Base-by-base conservation (phyloP, 2,329 filamentous ascomycete species). In the Alternaria panax region DNA sequence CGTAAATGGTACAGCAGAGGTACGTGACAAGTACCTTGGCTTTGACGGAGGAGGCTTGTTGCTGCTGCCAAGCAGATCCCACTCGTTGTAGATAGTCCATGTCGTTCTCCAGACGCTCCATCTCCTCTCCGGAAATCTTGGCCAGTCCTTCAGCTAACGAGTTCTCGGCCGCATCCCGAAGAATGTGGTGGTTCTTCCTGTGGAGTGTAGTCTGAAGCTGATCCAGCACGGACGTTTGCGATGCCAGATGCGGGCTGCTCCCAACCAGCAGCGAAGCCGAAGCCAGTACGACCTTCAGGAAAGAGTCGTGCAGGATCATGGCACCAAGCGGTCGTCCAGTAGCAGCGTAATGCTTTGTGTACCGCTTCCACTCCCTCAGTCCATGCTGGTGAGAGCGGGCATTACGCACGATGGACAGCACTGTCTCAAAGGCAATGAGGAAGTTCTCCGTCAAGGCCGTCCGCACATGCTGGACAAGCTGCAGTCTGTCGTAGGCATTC, bases 361-460 rank as follows among this genome's bases (percentile, higher is more conserved):
- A 92, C 64, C 90, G 88, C 79, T 91, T 96, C 95, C 95, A 99
- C 66, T 97, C 91, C 71, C 88, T 90, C 20, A 92, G 82, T 27
- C 86, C 81, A 47, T 85, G 84, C 63, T 91, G 88, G 24, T 87
- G 81, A 27, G 85, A 85, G 65, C 87, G 88, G 2, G 90, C 86
- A 78, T 96, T 96, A 55, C 94, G 90, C 64, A 98, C 91, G 8
- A 92, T 93, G 8, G 94, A 97, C 58, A 97, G 90, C 8, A 93
- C 91, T 0, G 92, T 92, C 79, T 98, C 95, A 36, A 98, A 87
- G 2, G 91, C 89, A 12, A 96, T 87, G 65, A 97, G 84, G 74
- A 96, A 97, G 7, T 87, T 84, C 71, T 97, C 93, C 0, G 92
- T 94, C 12, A 99, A 82, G 18, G 97, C 85, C 30, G 85, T 83